Evolutionary conservation across 1,284 basidiomycete genomes (phyloP).

Genomic region (Apiotrichum gracile): DNA sequence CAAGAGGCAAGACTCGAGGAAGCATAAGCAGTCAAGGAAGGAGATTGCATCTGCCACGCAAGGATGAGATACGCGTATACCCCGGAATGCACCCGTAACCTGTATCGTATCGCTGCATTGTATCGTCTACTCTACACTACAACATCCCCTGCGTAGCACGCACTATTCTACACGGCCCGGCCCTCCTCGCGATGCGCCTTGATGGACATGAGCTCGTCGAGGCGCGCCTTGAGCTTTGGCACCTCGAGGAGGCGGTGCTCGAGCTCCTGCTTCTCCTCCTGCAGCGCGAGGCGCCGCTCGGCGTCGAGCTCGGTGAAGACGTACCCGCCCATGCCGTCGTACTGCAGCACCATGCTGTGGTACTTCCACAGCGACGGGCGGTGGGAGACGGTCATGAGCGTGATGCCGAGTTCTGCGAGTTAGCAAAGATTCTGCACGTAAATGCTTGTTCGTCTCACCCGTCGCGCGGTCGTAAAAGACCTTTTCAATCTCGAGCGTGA

Average conservation of each 20-base stretch:
- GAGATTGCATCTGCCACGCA: too few species aligned
- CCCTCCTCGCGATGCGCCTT: constrained; percentile 18
- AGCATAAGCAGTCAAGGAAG: too few species aligned
- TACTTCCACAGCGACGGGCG: constrained; percentile 92
- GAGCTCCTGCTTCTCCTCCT: constrained; percentile 85
- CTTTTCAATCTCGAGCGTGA: constrained; percentile 87
- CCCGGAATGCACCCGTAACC: too few species aligned
- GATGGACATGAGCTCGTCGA: constrained; percentile 61
- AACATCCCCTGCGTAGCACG: too few species aligned
- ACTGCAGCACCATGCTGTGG: constrained; percentile 85
- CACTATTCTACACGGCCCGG: too few species aligned
- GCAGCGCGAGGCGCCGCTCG: constrained; percentile 80
- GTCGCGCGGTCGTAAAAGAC: constrained; percentile 95
- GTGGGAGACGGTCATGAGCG: constrained; percentile 84
- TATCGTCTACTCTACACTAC: too few species aligned
- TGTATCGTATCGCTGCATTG: too few species aligned
- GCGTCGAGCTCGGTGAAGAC: constrained; percentile 81
- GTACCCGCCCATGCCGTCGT: constrained; percentile 58
- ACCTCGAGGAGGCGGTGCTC: constrained; percentile 75
- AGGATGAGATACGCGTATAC: too few species aligned
- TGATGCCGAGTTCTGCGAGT: constrained; percentile 63
- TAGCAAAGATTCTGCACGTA: neutral
- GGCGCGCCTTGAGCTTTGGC: constrained; percentile 72
- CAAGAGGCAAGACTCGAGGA: too few species aligned
- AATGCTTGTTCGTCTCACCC: constrained; percentile 27